Evolutionary conservation across 352 stramenopile species (phyloP), one percentile per base, ranked within the genome.

Genomic region (Hyaloperonospora arabidopsidis): DNA sequence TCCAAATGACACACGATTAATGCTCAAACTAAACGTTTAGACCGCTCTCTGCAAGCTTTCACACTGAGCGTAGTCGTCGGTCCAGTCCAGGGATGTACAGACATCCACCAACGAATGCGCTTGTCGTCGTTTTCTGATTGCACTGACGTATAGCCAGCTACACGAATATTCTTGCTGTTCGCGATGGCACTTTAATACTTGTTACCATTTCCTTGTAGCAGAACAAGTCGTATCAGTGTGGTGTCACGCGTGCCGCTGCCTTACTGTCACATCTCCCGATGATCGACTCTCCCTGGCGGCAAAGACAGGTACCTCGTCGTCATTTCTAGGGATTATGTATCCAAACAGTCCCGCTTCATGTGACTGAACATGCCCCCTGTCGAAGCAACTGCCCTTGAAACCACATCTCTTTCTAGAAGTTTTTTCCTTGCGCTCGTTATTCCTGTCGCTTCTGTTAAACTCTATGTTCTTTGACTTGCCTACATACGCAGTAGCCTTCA

Each of bases 11-110:
- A 25, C 22, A 38, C 40, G 36, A 47, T 2, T 45, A 36, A 2
- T 5, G 18, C 21, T 46, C 39, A 34, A 62, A 63, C 28, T 69
- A 47, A 7, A 59, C 52, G 0, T 15, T 54, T 11, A 60, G 28
- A 1, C 45, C 53, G 13, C 36, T n/a, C 3, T 54, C 39, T 0
- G 58, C 32, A 65, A 45, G 28, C 25, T 63, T 71, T 0, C 44
- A 5, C 0, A 67, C 53, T 6, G 58, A 70, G 1, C 67, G 34
- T 2, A 70, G 28, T 5, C 46, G 58, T 34, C 57, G 29, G 19
- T 66, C 52, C 1, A 70, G 48, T 0, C 48, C 51, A 1, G 53
- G 25, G n/a, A 63, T 61, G 51, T 58, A 17, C 4, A 18, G 11
- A 48, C 41, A n/a, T 48, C 21, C 2, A 48, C 2, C 41, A 34